Base-by-base conservation (phyloP, 129 eudicot genomes). In the Calendula officinalis region DNA sequence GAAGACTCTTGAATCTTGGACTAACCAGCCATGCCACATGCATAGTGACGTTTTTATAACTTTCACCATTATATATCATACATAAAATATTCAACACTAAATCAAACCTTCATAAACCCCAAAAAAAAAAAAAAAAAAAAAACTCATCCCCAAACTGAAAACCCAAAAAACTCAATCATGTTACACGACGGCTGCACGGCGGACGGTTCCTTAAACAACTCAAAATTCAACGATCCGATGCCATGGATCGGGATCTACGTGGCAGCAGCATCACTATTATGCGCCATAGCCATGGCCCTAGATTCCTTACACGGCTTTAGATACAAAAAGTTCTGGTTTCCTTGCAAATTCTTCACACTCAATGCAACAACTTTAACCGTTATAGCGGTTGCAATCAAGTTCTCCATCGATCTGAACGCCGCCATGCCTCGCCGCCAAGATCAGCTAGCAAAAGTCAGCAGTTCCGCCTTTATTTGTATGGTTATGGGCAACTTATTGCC, bases 401-500 rank as follows among this genome's bases (percentile, higher is more conserved):
- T 84, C 3, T 78, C 91, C 0, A 80, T 88, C 4, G 96, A 88
- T 67, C 70, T 88, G 14, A 88, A 86, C 27, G 85, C 94, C 2
- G 64, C 87, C 53, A 84, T 88, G 89, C 90, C 85, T 3, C 69
- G 81, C 47, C 62, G 80, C 10, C 77, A 80, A 7, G 94, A 88
- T 51, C 84, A 82, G 65, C 83, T 88, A 1, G 87, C 94, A 0
- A 84, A 85, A 36, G 77, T 85, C n/a, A 79, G 89, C 76, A 88
- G 96, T 73, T 67, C 77, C 0, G 83, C 72, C 17, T 76, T 88
- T 13, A 54, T 88, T 50, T 75, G 83, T 27, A 85, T 85, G 50
- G 83, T 78, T 10, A 79, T 88, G 84, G 88, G 79, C 7, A 88
- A 88, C 64, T 75, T 80, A 35, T 46, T 88, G 65, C 85, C 94